These are phyloP conservation scores for Tanacetum coccineum DNA, from an alignment of 129 eudicot genomes.

Conservation along the genomic window DNA sequence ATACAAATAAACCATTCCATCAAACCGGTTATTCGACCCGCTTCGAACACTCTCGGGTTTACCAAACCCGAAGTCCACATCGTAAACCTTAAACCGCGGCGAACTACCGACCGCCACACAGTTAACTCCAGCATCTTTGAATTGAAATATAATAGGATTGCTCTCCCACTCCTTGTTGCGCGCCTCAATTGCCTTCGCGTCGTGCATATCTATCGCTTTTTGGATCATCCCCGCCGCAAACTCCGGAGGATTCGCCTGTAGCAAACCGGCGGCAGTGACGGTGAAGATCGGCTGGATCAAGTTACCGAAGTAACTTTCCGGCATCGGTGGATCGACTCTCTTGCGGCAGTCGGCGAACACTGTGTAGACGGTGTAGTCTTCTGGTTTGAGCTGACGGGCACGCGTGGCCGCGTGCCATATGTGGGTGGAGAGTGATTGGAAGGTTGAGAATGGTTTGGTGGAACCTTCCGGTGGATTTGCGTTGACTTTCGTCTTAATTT, in stretches of 20 bases:
- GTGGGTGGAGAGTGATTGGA: conserved; percentile 91
- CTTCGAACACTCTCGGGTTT: conserved; percentile 91
- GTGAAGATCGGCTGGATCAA: conserved; percentile 93
- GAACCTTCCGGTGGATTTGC: conserved; percentile 44
- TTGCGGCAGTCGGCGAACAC: conserved; percentile 96
- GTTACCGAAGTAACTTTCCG: conserved; percentile 91
- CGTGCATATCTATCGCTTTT: conserved; percentile 61
- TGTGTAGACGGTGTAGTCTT: conserved; percentile 86
- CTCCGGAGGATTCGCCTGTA: conserved; percentile 57
- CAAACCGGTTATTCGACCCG: conserved; percentile 86
- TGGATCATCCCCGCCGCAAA: conserved; percentile 71
- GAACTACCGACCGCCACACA: conserved; percentile 99
- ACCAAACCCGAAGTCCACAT: conserved; percentile 92
- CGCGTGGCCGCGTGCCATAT: conserved; percentile 87
- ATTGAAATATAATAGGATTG: conserved; percentile 76
- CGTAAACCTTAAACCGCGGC: conserved; percentile 91
- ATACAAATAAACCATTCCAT: conserved; percentile 96
- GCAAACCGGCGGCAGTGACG: conserved; percentile 79
- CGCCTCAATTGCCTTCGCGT: conserved; percentile 60
- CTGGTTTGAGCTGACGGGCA: conserved; percentile 77
- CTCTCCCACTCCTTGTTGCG: conserved; percentile 85
- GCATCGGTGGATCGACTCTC: conserved; percentile 95
- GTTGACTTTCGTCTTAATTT: conserved; percentile 59
- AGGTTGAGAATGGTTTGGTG: conserved; percentile 73
- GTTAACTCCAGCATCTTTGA: conserved; percentile 90